Evolutionary conservation across 805 yeast genomes (phyloP), one percentile per base, ranked within the genome.

Genomic region (Peterozyma toletana): DNA sequence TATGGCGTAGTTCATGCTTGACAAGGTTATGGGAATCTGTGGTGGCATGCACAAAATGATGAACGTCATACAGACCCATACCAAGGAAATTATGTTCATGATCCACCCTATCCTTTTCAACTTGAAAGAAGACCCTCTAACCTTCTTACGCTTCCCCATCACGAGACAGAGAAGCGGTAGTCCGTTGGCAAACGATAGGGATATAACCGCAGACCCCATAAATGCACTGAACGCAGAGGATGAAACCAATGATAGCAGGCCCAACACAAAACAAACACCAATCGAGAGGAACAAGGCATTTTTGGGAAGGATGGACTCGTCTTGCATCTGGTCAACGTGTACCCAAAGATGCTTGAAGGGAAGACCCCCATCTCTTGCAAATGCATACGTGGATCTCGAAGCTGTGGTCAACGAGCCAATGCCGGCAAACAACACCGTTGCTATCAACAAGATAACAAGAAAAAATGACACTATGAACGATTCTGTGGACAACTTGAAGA

Each of bases 311-410:
- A 70, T 72, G 37, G 77, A 77, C 43, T 73, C 69, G 44, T 75
- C 76, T 3, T 50, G 65, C 10, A 75, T 70, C 6, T 67, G 58
- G 51, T 81, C 82, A 36, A 86, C 86, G 52, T 73, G 72, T 3
- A 78, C 73, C 88, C 90, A 85, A 13, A 74, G 52, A 11, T 73
- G 67, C 44, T 77, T 73, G 52, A 68, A 75, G 2, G 95, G 95
- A 37, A 86, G 61, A 0, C 89, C 95, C 33, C 81, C 86, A 58
- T 86, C 95, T 64, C 95, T 74, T 42, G 91, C 87, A 64, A 86
- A 80, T 21, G 87, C 83, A 57, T 77, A 86, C 0, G 88, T 85
- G n/a, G 83, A 75, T 70, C 95, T 74, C 2, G 93, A 84, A 2
- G 89, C 85, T 0, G 95, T 83, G 1, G 93, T 86, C 33, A 84